These are phyloP conservation scores for Apocynum venetum DNA, from an alignment of 257 asterid species.

Conservation along the genomic window DNA sequence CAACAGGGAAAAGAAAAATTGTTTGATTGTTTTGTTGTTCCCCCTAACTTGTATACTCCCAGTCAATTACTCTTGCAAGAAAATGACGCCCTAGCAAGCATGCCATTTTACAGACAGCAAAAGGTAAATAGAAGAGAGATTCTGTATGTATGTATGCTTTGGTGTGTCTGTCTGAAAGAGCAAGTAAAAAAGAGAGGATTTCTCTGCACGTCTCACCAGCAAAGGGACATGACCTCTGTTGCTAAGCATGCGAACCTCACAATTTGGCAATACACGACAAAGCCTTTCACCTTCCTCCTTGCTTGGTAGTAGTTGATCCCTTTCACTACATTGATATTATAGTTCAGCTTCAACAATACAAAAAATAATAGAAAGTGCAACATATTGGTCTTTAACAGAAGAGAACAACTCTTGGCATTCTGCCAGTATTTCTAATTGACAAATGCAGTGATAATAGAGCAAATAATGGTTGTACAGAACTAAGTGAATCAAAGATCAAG, in stretches of 20 bases:
- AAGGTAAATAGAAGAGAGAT: background rate
- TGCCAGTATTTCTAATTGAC: background rate
- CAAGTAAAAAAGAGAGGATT: background rate
- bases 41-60: background rate
- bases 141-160: background rate
- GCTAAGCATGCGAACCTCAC: conserved; percentile 55
- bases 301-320: conserved; percentile 74
- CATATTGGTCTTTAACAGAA: background rate
- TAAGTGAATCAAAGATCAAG: background rate
- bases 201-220: conserved; percentile 46
- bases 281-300: conserved; percentile 74
- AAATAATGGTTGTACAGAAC: background rate
- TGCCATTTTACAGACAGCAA: background rate
- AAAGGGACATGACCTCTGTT: conserved; percentile 70
- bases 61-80: background rate
- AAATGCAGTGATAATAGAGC: background rate
- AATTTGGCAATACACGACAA: conserved; percentile 42
- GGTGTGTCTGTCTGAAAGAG: background rate
- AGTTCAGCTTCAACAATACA: conserved; percentile 7
- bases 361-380: background rate
- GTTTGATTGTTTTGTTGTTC: no score
- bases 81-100: background rate
- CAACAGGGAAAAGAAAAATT: no score
- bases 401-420: background rate
- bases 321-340: conserved; percentile 48